Base-by-base conservation (phyloP, 2,329 filamentous ascomycete species). In the Aureobasidium mangrovei region DNA sequence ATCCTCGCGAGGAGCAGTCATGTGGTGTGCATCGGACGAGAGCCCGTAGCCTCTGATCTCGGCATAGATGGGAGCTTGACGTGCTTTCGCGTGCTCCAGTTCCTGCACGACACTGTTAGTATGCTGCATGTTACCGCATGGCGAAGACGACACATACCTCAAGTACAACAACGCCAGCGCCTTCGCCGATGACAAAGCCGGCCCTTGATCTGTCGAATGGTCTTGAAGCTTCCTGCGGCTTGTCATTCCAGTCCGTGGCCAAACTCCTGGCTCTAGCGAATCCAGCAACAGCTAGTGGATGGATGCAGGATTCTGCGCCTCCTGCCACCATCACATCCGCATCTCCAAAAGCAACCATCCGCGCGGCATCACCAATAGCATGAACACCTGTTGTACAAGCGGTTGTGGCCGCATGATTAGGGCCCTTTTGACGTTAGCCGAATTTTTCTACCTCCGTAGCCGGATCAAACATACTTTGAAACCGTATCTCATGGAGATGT, bases 321-420 rank as follows among this genome's bases (percentile, higher is more conserved):
- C 93, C 93, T n/a, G 93, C 90, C 7, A 98, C 73, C 90, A 98
- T 97, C 53, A 97, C 85, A 68, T 95, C 80, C 43, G 91, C 91
- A 67, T 97, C 91, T 5, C 90, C 91, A 64, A 84, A 84, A n/a
- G 85, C 81, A 58, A 98, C 91, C 67, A 96, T 88, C 18, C 91
- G 83, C n/a, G 87, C 84, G 4, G 93, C 93, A 68, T 98, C 93
- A 18, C 91, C 93, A 47, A 98, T 84, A 1, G 91, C 90, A 72
- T 98, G 93, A 1, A 91, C 88, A 8, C 93, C 93, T 0, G 93
- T 98, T 0, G 93, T 97, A 68, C 93, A 98, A 56, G 93, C 93
- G 9, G 93, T 98, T 0, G 91, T 95, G 38, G 82, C 89, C 1
- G 91, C 82, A 70, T 96, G 93, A 65, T 95, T 96, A 4, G 93